Base-by-base conservation (phyloP, 2,329 filamentous ascomycete species). In the Diplodia seriata region DNA sequence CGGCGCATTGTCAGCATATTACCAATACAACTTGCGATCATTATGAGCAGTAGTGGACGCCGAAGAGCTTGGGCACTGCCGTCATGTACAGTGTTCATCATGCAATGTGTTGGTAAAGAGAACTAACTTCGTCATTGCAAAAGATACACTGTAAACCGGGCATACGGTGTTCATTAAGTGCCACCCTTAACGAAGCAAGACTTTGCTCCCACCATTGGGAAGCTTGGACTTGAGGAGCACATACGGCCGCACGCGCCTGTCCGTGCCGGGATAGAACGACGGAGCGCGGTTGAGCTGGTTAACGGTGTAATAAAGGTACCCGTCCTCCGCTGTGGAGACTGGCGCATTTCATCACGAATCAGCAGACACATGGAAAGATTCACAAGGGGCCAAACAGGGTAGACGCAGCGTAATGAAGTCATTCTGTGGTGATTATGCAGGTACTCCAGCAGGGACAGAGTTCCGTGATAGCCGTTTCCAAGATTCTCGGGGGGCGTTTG, bases 251-350 rank as follows among this genome's bases (percentile, higher is more conserved):
- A 77, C 73, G 51, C 81, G 75, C 56, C 79, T 71, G 68, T 85
- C 82, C 5, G 75, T 80, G 0, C 82, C 82, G 0, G 80, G 79
- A 50, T 79, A 80, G 65, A 78, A 78, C 1, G 70, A 70, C 33
- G 75, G 70, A 3, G 74, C 72, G 38, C 80, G 78, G 3, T 74
- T 76, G 20, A 85, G 75, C 75, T 86, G 84, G 67, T 86, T 86
- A 47, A 81, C 80, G 0, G 83, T 86, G 70, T 85, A 86, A 72
- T 86, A 86, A 1, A 85, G 71, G 70, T 85, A 84, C 0, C 84
- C 83, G 71, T 85, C 81, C 3, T 75, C 76, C 1, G 75, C 79
- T 3, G 79, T 75, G 3, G 78, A 78, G 70, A 83, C 73, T 75
- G 63, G 67, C 49, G 20, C 33, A 12, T 12, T 38, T 12, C 36